Evolutionary conservation across 202 grass and related monocot species (phyloP), one percentile per base, ranked within the genome.

Genomic region (Panicum hallii): DNA sequence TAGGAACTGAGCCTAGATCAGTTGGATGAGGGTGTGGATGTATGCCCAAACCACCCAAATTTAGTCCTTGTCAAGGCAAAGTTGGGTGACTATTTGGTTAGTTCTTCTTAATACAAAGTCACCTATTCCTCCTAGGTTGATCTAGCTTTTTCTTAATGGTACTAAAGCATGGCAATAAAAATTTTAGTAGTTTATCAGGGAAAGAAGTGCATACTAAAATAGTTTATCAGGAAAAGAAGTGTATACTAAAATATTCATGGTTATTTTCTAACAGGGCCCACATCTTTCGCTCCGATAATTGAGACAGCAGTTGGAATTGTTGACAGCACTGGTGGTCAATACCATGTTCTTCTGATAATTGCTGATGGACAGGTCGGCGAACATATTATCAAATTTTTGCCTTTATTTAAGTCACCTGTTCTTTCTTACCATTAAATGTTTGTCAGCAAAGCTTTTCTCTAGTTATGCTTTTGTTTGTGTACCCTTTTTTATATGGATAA

Each of bases 331-430:
- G 93, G 93, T 74, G 93, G 97, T 40, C 97, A 99, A 63, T 99
- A 99, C 81, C 97, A 99, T 91, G 97, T 99, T 91, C 93, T 99
- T 91, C 84, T 99, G 63, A 99, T 99, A 86, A 99, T 99, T 81
- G 97, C 97, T 13, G 97, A 99, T 87, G 97, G 97, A 47, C 97
- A 99, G 92, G 95, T 93, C 47, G 9, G 79, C 34, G 3, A 23
- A 66, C 20, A 19, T 57, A 83, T 74, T 72, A 55, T 16, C 60
- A 80, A 15, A 15, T 82, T 87, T 61, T 70, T 10, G 1, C 19
- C 32, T 19, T 87, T 84, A 16, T 61, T 63, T 65, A 23, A 34
- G 17, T 56, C 34, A 19, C 20, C 42, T 87, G 53, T 47, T 87
- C 7, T 46, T 54, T 70, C n/a, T 65, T 16, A 75, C 22, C n/a